phyloP scores from a whole-genome alignment of 108 stramenopile genomes.

The Skeletonema costatum region DNA sequence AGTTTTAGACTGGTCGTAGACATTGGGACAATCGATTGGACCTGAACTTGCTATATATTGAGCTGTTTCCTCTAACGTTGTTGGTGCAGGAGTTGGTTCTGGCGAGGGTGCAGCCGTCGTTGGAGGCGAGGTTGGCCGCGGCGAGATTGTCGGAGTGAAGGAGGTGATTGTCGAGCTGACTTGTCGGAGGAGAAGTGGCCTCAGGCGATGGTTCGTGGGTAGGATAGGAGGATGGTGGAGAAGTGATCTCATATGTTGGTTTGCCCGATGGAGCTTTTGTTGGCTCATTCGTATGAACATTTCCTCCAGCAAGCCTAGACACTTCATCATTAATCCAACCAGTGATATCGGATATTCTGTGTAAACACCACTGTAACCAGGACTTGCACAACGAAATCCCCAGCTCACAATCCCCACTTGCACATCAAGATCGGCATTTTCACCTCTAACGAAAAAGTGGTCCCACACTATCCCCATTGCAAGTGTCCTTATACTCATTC shows the following conservation, averaged over 20 bases:
- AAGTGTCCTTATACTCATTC: background rate
- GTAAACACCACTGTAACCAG: slow-evolving; percentile 10
- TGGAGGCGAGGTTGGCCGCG: too few species aligned
- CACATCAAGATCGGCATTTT: background rate
- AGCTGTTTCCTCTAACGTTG: background rate
- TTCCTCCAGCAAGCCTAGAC: background rate
- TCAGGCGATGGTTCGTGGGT: background rate
- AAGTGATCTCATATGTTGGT: background rate
- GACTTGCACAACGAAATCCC: background rate
- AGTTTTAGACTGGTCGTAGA: background rate
- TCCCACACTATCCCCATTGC: background rate
- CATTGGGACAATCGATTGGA: background rate
- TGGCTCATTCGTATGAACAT: background rate
- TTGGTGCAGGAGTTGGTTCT: background rate
- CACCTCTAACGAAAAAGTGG: background rate
- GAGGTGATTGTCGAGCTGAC: too few species aligned
- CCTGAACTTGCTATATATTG: background rate
- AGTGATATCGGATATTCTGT: background rate
- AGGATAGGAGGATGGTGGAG: background rate
- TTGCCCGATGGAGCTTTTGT: too few species aligned
- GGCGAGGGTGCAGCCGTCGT: too few species aligned
- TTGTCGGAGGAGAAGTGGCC: background rate
- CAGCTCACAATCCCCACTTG: slow-evolving; percentile 21
- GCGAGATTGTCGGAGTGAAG: too few species aligned
- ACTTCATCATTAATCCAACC: background rate